Evolutionary conservation across 257 asterid genomes (phyloP).

Genomic region (Solanum paucissectum): DNA sequence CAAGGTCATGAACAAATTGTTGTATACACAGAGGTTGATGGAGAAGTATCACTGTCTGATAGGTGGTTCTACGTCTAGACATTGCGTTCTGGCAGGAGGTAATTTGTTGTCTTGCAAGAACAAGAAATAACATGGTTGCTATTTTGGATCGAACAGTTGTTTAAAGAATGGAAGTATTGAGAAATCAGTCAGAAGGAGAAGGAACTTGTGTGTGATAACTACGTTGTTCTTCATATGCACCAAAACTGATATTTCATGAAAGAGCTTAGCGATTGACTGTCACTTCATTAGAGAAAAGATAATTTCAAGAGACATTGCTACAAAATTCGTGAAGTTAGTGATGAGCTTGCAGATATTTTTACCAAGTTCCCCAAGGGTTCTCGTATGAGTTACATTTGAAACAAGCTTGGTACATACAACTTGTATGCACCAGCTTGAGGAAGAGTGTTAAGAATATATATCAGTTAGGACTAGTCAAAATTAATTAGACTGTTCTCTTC

Average conservation of each 20-base stretch:
- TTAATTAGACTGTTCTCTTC: not conserved
- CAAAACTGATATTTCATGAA: not conserved
- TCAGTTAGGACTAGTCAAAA: not conserved
- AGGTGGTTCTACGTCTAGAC: not conserved
- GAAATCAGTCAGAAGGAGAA: not conserved
- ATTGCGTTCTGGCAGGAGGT: not conserved
- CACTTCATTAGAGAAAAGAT: not conserved
- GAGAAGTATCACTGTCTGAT: not conserved
- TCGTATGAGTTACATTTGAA: not conserved
- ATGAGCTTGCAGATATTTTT: not conserved
- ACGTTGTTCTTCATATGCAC: not conserved
- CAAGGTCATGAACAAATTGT: not conserved
- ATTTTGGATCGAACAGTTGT: not conserved
- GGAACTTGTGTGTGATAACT: not conserved
- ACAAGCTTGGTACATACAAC: not conserved
- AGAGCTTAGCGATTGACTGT: not conserved
- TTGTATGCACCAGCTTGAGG: not conserved
- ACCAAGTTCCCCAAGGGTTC: not conserved
- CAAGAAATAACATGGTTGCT: not conserved
- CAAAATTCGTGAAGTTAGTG: not conserved
- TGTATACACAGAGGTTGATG: not conserved
- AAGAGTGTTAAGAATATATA: not conserved
- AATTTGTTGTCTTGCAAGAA: not conserved
- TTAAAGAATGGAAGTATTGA: not conserved
- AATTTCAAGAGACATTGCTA: not conserved